Conservation (phyloP, 129 eudicot genomes). For the Centaurea solstitialis region DNA sequence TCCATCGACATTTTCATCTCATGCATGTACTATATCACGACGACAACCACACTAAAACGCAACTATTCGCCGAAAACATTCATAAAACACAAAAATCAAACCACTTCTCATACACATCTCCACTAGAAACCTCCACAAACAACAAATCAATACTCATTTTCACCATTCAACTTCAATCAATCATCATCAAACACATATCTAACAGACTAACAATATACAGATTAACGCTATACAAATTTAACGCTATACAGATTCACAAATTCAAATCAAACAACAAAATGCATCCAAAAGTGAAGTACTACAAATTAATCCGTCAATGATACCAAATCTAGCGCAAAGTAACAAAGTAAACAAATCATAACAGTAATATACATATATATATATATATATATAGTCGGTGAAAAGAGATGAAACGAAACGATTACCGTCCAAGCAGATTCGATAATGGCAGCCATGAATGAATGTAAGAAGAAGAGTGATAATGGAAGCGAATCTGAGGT, state of each 20-base stretch:
- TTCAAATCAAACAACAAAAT: slow-evolving; percentile 2
- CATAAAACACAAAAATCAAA: background rate
- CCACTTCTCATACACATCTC: background rate
- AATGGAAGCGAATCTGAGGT: slow-evolving; percentile 26
- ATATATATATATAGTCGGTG: background rate
- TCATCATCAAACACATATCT: slow-evolving; percentile 7
- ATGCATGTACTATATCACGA: slow-evolving; percentile 27
- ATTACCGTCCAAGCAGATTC: slow-evolving; percentile 87
- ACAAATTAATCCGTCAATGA: background rate
- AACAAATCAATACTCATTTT: background rate
- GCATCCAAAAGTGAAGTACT: slow-evolving; percentile 4
- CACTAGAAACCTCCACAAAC: background rate
- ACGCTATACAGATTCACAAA: background rate
- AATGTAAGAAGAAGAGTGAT: background rate
- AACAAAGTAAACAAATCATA: background rate
- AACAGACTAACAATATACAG: background rate
- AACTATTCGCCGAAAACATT: background rate
- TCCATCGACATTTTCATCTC: background rate
- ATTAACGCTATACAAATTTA: background rate
- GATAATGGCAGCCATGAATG: slow-evolving; percentile 63
- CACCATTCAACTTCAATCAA: background rate
- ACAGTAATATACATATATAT: no score
- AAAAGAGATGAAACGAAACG: background rate
- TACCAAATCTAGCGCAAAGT: slow-evolving; percentile 29
- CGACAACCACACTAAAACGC: background rate